Conservation (phyloP, 2,329 filamentous ascomycete genomes). For the Aspergillus novoparasiticus region DNA sequence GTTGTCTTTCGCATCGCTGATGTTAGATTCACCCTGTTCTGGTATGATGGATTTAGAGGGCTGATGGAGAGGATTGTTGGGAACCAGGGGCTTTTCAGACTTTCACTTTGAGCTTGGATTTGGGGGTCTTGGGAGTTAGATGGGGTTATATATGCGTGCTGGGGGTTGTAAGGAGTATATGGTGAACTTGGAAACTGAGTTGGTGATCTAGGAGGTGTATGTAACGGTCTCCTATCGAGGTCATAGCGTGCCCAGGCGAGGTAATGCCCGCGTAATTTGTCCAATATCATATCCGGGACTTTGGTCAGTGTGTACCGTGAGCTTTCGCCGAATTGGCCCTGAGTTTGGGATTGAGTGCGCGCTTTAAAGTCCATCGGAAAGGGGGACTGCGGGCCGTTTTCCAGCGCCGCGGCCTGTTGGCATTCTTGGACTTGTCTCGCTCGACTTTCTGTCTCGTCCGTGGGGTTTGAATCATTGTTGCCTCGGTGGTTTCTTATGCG, state of each 20-base stretch:
- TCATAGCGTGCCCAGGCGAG: conserved; percentile 62
- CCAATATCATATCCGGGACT: conserved; percentile 55
- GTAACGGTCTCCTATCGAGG: conserved; percentile 31
- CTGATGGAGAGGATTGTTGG: conserved; percentile 60
- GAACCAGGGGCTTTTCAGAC: conserved; percentile 55
- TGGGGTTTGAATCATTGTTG: neutral
- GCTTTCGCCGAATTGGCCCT: conserved; percentile 46
- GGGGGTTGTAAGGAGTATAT: neutral
- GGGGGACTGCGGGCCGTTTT: conserved; percentile 36
- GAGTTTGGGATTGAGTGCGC: conserved; percentile 49
- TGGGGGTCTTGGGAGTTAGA: neutral
- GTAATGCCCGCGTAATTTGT: conserved; percentile 63
- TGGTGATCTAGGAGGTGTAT: conserved; percentile 12
- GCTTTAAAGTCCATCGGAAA: conserved; percentile 34
- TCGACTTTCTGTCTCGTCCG: conserved; percentile 1
- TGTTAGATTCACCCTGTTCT: conserved; percentile 50
- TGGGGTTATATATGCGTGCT: neutral
- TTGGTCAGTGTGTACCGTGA: conserved; percentile 59
- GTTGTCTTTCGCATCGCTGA: conserved; percentile 56
- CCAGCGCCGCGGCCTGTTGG: conserved; percentile 16
- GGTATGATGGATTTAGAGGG: conserved; percentile 48
- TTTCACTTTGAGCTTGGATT: conserved; percentile 20
- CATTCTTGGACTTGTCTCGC: neutral
- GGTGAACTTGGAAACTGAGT: neutral
- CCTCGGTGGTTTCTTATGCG: conserved; percentile 25